Evolutionary conservation across 148 eudicot species (phyloP).

Genomic region (Spergularia bocconei): DNA sequence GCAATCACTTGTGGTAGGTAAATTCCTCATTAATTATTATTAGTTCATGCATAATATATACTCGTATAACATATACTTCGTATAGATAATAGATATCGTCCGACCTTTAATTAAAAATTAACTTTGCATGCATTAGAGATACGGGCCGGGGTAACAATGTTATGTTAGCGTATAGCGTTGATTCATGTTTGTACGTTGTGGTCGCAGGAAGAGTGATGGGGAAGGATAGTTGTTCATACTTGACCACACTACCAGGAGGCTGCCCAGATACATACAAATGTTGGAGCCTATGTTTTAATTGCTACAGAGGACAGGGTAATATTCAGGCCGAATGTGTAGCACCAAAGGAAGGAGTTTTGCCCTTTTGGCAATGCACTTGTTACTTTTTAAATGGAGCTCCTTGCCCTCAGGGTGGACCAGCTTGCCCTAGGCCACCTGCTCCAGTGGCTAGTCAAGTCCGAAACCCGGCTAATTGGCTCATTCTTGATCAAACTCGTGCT

Average conservation of each 20-base stretch:
- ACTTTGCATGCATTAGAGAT: too few relatives aligned
- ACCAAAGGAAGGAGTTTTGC: neutral
- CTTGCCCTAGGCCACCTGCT: neutral
- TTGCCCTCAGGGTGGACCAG: neutral
- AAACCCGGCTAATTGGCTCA: too few relatives aligned
- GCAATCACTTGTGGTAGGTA: too few relatives aligned
- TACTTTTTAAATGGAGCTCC: neutral
- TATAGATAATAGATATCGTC: too few relatives aligned
- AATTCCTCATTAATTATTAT: too few relatives aligned
- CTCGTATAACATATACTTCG: too few relatives aligned
- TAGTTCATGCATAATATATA: too few relatives aligned
- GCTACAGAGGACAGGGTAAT: neutral
- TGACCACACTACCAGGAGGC: neutral
- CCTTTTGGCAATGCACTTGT: neutral
- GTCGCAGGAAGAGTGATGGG: neutral
- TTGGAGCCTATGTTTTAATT: neutral
- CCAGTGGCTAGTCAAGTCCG: neutral
- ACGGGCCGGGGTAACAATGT: too few relatives aligned
- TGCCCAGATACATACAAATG: constrained; percentile 11
- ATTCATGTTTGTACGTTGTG: too few relatives aligned
- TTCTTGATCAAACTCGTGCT: too few relatives aligned
- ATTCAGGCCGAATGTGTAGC: neutral
- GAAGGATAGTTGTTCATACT: neutral
- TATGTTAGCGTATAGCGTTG: too few relatives aligned
- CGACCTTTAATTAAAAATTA: too few relatives aligned